Base-by-base conservation (phyloP, 2,329 filamentous ascomycete genomes). In the Alternaria metachromatica region DNA sequence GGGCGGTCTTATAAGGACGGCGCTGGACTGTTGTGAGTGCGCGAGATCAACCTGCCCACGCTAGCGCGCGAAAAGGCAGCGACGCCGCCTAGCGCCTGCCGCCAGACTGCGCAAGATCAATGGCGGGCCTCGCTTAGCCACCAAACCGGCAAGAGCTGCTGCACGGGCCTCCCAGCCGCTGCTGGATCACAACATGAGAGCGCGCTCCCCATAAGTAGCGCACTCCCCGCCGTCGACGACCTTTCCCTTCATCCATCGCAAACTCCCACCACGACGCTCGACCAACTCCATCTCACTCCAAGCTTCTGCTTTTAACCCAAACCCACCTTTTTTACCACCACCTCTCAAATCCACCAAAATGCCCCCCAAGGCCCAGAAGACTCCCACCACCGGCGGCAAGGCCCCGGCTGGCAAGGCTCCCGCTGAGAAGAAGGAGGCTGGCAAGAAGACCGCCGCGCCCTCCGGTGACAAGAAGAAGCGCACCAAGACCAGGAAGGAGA, bases 381-480 rank as follows among this genome's bases (percentile, higher is more conserved):
- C 97, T 89, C 94, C 95, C 85, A 88, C 86, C 85, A 90, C 88
- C 81, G 95, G 92, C 87, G 89, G 93, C 86, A 98, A 98, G 93
- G 95, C 95, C 77, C 90, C 90, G 72, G 90, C 89, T 79, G 88
- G 88, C 80, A 91, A 91, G 83, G 89, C 89, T 50, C 94, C 95
- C 65, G 92, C 92, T 81, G 94, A 97, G 90, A 97, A 97, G 92
- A 97, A 98, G 91, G 95, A 98, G 86, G 96, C 95, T 72, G 96
- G 95, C 88, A 99, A 99, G 93, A 99, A 98, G 92, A 98, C 96
- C 54, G 85, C 88, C 75, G 93, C 95, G 65, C 90, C 94, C 67
- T 90, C 93, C 81, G 96, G 96, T 72, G 96, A 98, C 78, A 98
- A 98, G 94, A 99, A 99, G 93, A 99, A 98, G 94, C 93, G 96